Evolutionary conservation across 2,329 filamentous ascomycete genomes (phyloP).

Genomic region (Clonostachys chloroleuca): DNA sequence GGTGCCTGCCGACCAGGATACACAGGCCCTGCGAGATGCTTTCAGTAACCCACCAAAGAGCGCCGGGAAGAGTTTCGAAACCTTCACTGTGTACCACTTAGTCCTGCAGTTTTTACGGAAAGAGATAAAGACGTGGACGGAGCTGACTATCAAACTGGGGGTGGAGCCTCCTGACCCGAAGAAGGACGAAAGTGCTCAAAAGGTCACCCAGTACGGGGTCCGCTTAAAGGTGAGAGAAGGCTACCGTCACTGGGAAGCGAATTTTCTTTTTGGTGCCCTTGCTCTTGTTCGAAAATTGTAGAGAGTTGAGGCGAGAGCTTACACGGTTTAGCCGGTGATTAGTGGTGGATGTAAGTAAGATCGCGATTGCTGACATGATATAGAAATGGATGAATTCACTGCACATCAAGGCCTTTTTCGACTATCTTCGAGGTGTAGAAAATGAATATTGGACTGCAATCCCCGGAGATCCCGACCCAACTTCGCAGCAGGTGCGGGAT

Average conservation of each 20-base stretch:
- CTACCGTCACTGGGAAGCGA: neutral
- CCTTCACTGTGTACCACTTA: constrained; percentile 71
- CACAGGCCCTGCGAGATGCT: constrained; percentile 64
- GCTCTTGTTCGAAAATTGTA: neutral
- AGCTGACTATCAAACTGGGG: constrained; percentile 80
- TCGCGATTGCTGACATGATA: neutral
- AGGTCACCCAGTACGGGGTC: constrained; percentile 92
- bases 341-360: too few species aligned
- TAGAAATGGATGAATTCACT: constrained; percentile 96
- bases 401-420: constrained; percentile 93
- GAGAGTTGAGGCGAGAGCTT: too few species aligned
- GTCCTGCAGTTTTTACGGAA: constrained; percentile 74
- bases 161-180: constrained; percentile 78
- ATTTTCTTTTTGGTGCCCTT: neutral
- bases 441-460: constrained; percentile 79
- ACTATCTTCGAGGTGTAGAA: constrained; percentile 74
- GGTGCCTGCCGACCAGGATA: constrained; percentile 63
- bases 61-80: constrained; percentile 81
- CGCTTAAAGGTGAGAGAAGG: constrained; percentile 69
- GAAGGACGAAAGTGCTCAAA: constrained; percentile 86
- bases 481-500: constrained; percentile 65
- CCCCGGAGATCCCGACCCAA: constrained; percentile 58
- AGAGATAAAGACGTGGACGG: constrained; percentile 90
- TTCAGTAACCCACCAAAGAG: constrained; percentile 81
- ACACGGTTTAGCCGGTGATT: too few species aligned